Conservation (phyloP, 2,329 filamentous ascomycete genomes). For the Epichloe bromicola region DNA sequence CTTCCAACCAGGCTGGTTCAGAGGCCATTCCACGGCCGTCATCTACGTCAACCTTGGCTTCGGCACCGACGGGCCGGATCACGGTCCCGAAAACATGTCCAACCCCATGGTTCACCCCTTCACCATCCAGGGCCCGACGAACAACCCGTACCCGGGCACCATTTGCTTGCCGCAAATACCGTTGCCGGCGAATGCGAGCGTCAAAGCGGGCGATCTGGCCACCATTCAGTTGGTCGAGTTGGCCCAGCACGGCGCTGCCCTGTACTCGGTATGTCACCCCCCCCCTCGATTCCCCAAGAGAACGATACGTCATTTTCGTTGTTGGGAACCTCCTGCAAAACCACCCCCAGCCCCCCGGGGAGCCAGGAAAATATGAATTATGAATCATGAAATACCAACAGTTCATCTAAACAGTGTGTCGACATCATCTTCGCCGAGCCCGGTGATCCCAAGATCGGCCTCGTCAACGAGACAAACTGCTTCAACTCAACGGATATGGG, state of each 20-base stretch:
- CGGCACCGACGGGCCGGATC: constrained; percentile 50
- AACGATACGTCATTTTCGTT: background rate
- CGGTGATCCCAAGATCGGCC: constrained; percentile 48
- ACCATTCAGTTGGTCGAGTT: constrained; percentile 82
- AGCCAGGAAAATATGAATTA: background rate
- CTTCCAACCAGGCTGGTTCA: constrained; percentile 93
- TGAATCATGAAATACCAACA: background rate
- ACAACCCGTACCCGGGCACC: constrained; percentile 73
- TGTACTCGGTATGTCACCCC: constrained; percentile 60
- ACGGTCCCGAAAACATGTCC: constrained; percentile 74
- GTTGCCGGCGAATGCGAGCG: constrained; percentile 56
- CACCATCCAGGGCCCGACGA: constrained; percentile 68
- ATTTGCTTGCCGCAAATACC: constrained; percentile 86
- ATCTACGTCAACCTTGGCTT: constrained; percentile 88
- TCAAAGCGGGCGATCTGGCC: constrained; percentile 72
- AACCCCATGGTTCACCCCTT: constrained; percentile 69
- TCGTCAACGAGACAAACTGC: constrained; percentile 74
- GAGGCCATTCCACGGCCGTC: constrained; percentile 68
- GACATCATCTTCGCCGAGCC: constrained; percentile 86
- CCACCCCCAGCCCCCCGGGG: too few species aligned
- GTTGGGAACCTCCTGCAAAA: too few species aligned
- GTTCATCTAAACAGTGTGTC: constrained; percentile 52
- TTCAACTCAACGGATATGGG: constrained; percentile 71
- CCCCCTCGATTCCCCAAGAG: too few species aligned
- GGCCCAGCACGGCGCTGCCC: constrained; percentile 68